phyloP scores from a whole-genome alignment of 768 basidiomycete genomes.

The Phaeotremella skinneri region DNA sequence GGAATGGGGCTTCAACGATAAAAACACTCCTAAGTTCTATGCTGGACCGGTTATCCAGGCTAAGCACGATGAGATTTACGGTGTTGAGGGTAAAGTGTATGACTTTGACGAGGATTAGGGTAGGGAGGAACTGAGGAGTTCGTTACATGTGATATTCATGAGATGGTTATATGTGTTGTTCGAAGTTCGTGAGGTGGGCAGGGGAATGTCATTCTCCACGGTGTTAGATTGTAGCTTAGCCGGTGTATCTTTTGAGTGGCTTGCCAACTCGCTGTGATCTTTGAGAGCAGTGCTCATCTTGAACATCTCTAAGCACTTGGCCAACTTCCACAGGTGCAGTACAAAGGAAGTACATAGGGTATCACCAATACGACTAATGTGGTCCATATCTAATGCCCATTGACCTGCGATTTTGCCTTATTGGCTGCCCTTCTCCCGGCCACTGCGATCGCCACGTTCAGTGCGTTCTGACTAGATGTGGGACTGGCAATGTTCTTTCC shows the following conservation, averaged over 20 bases:
- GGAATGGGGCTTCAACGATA: slow-evolving; percentile 29
- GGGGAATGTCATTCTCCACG: too few species aligned
- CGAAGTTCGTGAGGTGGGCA: too few species aligned
- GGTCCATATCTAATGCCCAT: not conserved
- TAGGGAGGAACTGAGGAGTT: not conserved
- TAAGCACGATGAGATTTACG: slow-evolving; percentile 27
- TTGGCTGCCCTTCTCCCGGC: not conserved
- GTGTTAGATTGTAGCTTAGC: too few species aligned
- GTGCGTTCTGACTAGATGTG: slow-evolving; percentile 12
- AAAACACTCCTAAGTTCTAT: slow-evolving; percentile 13
- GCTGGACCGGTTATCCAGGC: slow-evolving; percentile 30
- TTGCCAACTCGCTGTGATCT: too few species aligned
- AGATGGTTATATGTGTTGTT: too few species aligned
- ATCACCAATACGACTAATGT: too few species aligned
- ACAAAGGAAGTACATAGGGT: too few species aligned
- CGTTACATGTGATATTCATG: too few species aligned
- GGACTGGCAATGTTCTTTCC: slow-evolving; percentile 61
- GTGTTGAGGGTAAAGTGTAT: slow-evolving; percentile 22
- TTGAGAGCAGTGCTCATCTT: too few species aligned
- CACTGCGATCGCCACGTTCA: not conserved
- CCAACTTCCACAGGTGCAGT: too few species aligned
- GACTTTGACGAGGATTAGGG: slow-evolving; percentile 31
- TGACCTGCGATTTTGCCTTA: not conserved
- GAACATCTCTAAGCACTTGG: too few species aligned
- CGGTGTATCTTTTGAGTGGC: too few species aligned